Evolutionary conservation across 2,329 filamentous ascomycete species (phyloP).

Genomic region (Aspergillus cejpii): DNA sequence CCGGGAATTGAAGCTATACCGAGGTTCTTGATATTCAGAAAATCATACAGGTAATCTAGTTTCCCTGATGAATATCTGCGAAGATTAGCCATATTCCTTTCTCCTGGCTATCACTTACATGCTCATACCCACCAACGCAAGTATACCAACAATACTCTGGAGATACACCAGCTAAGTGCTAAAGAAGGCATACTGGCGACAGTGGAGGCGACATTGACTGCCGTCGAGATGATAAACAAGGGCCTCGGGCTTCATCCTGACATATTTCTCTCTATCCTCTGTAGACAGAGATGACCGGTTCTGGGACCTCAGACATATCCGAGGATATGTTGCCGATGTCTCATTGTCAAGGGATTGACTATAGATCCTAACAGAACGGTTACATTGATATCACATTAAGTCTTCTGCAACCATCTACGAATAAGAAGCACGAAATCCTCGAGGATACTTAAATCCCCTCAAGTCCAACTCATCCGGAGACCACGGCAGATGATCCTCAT

Average conservation of each 20-base stretch:
- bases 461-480: constrained; percentile 13
- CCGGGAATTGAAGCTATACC: too few species aligned
- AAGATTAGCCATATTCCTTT: too few species aligned
- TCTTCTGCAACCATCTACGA: too few species aligned
- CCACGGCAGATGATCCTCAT: constrained; percentile 15
- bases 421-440: constrained; percentile 14
- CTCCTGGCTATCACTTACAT: constrained; percentile 9
- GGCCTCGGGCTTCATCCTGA: background rate
- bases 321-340: background rate
- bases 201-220: constrained; percentile 16
- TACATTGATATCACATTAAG: too few species aligned
- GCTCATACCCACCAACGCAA: constrained; percentile 19
- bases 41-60: too few species aligned
- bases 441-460: constrained; percentile 18
- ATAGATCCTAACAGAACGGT: too few species aligned
- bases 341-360: background rate
- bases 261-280: constrained; percentile 1
- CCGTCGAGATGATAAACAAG: constrained; percentile 15
- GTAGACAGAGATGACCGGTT: background rate
- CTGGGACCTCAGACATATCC: too few species aligned
- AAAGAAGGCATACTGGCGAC: constrained; percentile 34
- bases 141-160: constrained; percentile 14
- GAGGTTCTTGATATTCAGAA: too few species aligned
- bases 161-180: constrained; percentile 11
- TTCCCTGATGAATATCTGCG: too few species aligned